phyloP scores from a whole-genome alignment of 2,329 filamentous ascomycete genomes.

The Colletotrichum cereale region DNA sequence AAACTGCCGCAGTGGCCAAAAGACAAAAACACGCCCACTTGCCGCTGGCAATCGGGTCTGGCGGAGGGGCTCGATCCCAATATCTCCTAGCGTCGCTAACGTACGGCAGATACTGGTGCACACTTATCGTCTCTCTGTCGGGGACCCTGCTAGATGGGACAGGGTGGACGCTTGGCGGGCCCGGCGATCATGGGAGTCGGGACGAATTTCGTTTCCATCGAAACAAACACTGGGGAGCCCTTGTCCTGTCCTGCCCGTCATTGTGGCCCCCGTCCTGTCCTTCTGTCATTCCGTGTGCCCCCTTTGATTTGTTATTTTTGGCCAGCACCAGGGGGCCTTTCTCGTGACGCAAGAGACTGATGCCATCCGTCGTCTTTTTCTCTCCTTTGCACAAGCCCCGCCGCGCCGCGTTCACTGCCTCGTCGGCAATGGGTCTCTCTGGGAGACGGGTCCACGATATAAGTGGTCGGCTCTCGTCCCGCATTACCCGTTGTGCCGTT shows the following conservation, averaged over 20 bases:
- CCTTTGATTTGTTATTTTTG: neutral
- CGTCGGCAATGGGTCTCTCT: conserved; percentile 15
- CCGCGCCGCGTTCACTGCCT: conserved; percentile 27
- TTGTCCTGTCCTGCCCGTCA: neutral
- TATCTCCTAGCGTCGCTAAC: conserved; percentile 9
- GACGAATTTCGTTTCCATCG: conserved; percentile 33
- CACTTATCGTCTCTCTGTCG: neutral
- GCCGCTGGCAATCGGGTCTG: neutral
- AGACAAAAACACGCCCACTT: conserved; percentile 21
- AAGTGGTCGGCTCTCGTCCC: conserved; percentile 9
- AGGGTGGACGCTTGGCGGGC: conserved; percentile 28
- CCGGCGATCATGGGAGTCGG: conserved; percentile 28
- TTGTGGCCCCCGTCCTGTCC: neutral
- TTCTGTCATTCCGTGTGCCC: conserved; percentile 3
- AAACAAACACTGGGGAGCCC: conserved; percentile 35
- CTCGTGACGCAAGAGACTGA: conserved; percentile 8
- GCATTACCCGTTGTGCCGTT: neutral
- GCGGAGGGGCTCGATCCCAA: neutral
- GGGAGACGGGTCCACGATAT: conserved; percentile 10
- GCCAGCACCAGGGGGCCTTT: conserved; percentile 1
- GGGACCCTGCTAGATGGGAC: neutral
- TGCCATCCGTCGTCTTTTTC: neutral
- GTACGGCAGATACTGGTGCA: conserved; percentile 5
- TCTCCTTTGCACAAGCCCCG: neutral
- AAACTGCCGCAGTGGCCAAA: neutral